phyloP scores from a whole-genome alignment of 352 stramenopile genomes.

The Phytophthora capsici region DNA sequence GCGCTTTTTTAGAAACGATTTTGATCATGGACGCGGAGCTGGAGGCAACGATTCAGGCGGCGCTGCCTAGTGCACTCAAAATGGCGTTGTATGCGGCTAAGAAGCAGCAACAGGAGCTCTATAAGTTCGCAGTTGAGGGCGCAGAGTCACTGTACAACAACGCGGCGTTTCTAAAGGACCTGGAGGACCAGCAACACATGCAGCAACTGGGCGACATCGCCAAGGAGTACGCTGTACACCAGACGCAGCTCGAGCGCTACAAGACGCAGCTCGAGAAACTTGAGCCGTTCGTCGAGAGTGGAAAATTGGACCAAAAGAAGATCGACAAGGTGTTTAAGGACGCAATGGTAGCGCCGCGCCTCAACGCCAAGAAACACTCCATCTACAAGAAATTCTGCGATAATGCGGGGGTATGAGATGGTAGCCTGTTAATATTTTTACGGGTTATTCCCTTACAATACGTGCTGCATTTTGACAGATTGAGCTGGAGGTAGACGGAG shows the following conservation, averaged over 20 bases:
- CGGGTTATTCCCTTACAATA: not conserved
- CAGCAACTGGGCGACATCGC: constrained; percentile 65
- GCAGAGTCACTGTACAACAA: constrained; percentile 72
- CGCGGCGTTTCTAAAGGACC: constrained; percentile 69
- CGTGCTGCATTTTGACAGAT: constrained; percentile 47
- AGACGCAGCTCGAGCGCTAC: constrained; percentile 70
- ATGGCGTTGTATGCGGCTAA: constrained; percentile 78
- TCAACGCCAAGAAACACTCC: constrained; percentile 70
- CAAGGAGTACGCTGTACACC: constrained; percentile 72
- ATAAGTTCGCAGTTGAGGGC: constrained; percentile 78
- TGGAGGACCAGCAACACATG: constrained; percentile 61
- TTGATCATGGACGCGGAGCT: constrained; percentile 61
- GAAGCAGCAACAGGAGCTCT: constrained; percentile 77
- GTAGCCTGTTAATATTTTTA: not conserved
- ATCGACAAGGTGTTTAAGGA: constrained; percentile 75
- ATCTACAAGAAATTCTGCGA: constrained; percentile 86
- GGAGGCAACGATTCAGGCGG: constrained; percentile 61
- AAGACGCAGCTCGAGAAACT: constrained; percentile 77
- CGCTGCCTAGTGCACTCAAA: constrained; percentile 73
- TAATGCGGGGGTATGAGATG: constrained; percentile 59
- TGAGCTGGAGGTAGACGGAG: constrained; percentile 66
- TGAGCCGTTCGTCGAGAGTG: constrained; percentile 54
- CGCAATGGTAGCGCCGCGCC: constrained; percentile 51
- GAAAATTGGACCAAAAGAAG: constrained; percentile 50
- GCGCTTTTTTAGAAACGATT: constrained; percentile 22